Evolutionary conservation across 1,139 yeast species (phyloP).

Genomic region (Geotrichum klebahnii): DNA sequence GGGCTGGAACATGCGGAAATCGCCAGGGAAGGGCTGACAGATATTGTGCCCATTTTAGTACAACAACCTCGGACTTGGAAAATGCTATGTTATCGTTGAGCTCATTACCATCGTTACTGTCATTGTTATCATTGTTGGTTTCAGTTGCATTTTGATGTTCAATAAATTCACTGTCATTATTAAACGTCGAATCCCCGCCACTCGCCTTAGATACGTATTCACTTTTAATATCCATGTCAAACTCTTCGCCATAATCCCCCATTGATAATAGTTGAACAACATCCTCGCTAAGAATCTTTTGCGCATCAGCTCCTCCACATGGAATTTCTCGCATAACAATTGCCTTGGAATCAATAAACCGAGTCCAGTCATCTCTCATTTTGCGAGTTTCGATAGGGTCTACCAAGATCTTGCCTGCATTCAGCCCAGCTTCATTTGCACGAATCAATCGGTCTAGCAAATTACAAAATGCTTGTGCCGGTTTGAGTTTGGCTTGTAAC

Average conservation of each 20-base stretch:
- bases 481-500: conserved; percentile 49
- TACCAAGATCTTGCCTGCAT: conserved; percentile 51
- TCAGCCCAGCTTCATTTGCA: conserved; percentile 57
- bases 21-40: conserved; percentile 48
- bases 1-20: conserved; percentile 50
- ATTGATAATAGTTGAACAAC: conserved; percentile 42
- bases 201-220: conserved; percentile 15
- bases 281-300: conserved; percentile 45
- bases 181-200: no score
- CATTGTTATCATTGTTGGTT: background rate
- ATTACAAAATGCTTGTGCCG: conserved; percentile 56
- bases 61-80: conserved; percentile 31
- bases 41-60: conserved; percentile 43
- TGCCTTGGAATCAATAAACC: conserved; percentile 48
- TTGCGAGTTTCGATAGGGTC: conserved; percentile 47
- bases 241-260: conserved; percentile 10
- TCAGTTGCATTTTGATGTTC: no score
- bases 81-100: conserved; percentile 6
- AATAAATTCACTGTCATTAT: no score
- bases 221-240: conserved; percentile 2
- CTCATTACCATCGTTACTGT: background rate
- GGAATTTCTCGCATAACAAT: conserved; percentile 55
- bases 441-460: conserved; percentile 56
- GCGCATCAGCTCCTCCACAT: conserved; percentile 45
- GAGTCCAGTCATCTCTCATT: conserved; percentile 61